A percentile compares a stretch with the other conserved stretches of the same genome.
phyloP scores from a whole-genome alignment of 257 asterid species.

The Coffea eugenioides region DNA sequence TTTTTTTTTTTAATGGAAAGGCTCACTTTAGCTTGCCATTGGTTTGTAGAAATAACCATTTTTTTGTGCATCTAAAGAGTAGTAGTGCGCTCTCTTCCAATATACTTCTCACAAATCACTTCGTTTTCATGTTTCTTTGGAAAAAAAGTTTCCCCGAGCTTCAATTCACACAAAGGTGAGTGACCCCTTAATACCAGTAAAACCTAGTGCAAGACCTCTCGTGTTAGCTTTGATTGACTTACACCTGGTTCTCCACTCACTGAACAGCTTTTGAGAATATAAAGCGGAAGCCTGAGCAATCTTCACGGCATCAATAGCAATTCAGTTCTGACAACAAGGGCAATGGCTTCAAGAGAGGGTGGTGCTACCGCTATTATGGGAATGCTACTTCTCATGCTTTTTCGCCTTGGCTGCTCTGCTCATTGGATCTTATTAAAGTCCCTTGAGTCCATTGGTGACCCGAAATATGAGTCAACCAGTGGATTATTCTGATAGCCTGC shows the following conservation, averaged over 20 bases:
- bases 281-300: background rate
- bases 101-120: no score
- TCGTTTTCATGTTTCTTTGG: no score
- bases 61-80: no score
- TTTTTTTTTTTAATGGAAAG: no score
- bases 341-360: constrained; percentile 18
- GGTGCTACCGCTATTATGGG: background rate
- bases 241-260: background rate
- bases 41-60: no score
- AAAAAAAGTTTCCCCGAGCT: no score
- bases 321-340: background rate
- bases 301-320: background rate
- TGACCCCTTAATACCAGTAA: constrained; percentile 11
- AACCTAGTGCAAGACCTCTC: background rate
- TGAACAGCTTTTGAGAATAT: background rate
- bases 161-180: constrained; percentile 3
- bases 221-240: background rate
- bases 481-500: background rate
- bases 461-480: background rate
- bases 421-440: constrained; percentile 18
- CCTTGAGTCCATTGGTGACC: background rate
- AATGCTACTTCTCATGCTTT: constrained; percentile 12
- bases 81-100: no score
- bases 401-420: constrained; percentile 12
- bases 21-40: no score